Percentiles rank a stretch among this genome's conserved stretches.
phyloP scores from a whole-genome alignment of 805 yeast genomes.

The Lachancea nothofagi region DNA sequence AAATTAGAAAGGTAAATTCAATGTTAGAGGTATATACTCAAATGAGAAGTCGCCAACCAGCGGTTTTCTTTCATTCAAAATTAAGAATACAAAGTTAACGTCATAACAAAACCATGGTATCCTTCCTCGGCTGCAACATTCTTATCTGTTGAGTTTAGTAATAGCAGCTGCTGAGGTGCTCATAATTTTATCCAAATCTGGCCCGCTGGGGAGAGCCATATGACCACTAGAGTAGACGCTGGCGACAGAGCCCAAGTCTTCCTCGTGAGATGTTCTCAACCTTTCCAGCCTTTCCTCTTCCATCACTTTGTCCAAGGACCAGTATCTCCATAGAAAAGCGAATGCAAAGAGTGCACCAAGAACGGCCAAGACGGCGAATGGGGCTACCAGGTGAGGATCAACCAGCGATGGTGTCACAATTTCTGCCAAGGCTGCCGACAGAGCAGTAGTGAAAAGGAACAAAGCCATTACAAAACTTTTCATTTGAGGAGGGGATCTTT shows the following conservation, averaged over 20 bases:
- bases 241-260: slow-evolving; percentile 3
- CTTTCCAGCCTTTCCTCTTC: slow-evolving; percentile 27
- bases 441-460: slow-evolving; percentile 66
- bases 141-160: not conserved
- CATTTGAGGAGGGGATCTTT: slow-evolving; percentile 66
- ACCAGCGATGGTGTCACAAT: slow-evolving; percentile 39
- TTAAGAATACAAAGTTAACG: no score
- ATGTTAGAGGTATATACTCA: not conserved
- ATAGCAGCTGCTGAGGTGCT: slow-evolving; percentile 2
- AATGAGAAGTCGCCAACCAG: slow-evolving; percentile 1
- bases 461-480: slow-evolving; percentile 42
- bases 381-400: slow-evolving; percentile 40
- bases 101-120: no score
- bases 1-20: not conserved
- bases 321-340: slow-evolving; percentile 32
- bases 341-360: slow-evolving; percentile 33
- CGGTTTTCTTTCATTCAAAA: not conserved
- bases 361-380: slow-evolving; percentile 38
- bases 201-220: not conserved
- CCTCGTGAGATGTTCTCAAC: slow-evolving; percentile 25
- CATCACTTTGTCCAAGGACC: slow-evolving; percentile 39
- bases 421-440: slow-evolving; percentile 54
- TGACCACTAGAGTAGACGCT: not conserved
- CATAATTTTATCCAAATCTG: not conserved
- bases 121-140: not conserved